Base-by-base conservation (phyloP, 2,329 filamentous ascomycete species). In the Zymoseptoria crescenta region DNA sequence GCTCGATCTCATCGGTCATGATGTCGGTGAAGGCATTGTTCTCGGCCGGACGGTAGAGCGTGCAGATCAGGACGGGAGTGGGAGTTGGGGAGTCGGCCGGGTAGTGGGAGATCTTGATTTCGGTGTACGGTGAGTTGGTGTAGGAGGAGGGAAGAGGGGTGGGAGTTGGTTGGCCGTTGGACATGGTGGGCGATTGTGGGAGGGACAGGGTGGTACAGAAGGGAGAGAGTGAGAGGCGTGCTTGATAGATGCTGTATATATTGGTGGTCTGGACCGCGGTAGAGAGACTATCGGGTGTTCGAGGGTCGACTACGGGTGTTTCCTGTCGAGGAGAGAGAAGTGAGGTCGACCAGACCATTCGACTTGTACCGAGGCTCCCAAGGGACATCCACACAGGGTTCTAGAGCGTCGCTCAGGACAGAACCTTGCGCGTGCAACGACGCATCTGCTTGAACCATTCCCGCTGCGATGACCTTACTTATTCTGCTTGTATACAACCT, bases 21-120 rank as follows among this genome's bases (percentile, higher is more conserved):
- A 65, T 49, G 29, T 65, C 63, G 41, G 63, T 65, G 56, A 64
- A 65, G 28, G 62, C 61, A 59, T 65, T 65, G 56, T 61, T 65
- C 49, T 59, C 48, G 21, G 57, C 52, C 6, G 59, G 62, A 45
- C 63, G 56, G 57, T 64, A 57, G 13, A 65, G 30, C 19, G 62
- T 65, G 50, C 60, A 61, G 45, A 62, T 59, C 41, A 65, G 13
- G 20, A 65, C 58, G 28, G 63, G 62, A n/a, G 62, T 64, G 21
- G 59, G 59, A 30, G 50, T 53, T 28, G 52, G 45, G n/a, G 63
- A 62, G 20, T 56, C 54, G 20, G 62, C 54, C n/a, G 63, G 62
- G 20, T 65, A 58, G 49, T 65, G 63, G n/a, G 61, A 62, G 48
- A 65, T 61, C 28, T 56, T 59, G 29, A 65, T 65, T 24, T 65